Evolutionary conservation across 2,329 filamentous ascomycete genomes (phyloP), one percentile per base, ranked within the genome.

Genomic region (Penicillium sp.): DNA sequence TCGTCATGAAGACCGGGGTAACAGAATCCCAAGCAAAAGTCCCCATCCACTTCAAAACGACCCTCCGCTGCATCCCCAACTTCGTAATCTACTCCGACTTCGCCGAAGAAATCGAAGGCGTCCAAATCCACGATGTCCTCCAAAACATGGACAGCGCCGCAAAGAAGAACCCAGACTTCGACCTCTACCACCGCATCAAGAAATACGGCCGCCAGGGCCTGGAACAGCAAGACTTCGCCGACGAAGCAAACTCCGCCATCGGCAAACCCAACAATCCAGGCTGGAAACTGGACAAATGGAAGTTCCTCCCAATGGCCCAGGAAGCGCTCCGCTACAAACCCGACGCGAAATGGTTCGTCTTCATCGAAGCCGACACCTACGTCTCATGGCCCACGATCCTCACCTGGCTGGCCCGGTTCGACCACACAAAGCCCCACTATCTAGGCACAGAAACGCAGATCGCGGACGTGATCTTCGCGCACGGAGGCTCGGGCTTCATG

Each of bases 11-110:
- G 54, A 83, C 81, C 0, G 81, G 80, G 45, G 79, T 80, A 13
- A 80, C 78, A 7, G 80, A 83, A 57, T 73, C 79, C 12, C 64
- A 71, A 45, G 72, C 77, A 25, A 81, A 81, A 60, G 72, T 83
- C 2, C 78, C 79, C 1, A 65, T 74, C 2, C 80, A 82, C 56
- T 73, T 81, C 50, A 63, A 72, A 42, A 80, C 78, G 1, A 79
- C 79, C 0, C 70, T 83, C 16, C 71, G 72, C 54, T 83, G 80
- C 66, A 73, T 80, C 35, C 75, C 77, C 28, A 68, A 81, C 62
- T 78, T 76, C 44, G 73, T 77, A 42, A 76, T 84, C 58, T 82
- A 80, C 66, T 83, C 80, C 52, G 81, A 83, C 63, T 78, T 78
- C 46, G 73, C 75, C 22, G 75, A 80, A 61, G 64, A 72, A 8